Conservation (phyloP, 2,329 filamentous ascomycete species). For the Aspergillus bombycis region DNA sequence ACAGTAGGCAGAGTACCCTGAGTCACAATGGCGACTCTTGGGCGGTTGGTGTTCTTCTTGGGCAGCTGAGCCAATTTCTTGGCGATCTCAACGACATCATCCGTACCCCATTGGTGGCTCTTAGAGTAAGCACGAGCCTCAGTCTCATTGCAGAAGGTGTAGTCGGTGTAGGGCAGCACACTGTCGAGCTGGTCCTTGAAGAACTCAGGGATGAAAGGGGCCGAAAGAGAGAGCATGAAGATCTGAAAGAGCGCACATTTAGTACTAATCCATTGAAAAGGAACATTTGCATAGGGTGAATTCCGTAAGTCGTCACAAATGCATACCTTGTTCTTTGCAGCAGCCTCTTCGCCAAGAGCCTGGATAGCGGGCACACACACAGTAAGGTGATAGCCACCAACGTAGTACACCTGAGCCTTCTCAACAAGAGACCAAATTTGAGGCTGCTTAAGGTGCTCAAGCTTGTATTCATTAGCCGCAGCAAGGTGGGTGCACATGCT, state of each 20-base stretch:
- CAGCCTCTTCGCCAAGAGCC: constrained; percentile 88
- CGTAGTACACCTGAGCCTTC: constrained; percentile 85
- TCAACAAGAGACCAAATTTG: constrained; percentile 92
- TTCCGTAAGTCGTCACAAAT: background rate
- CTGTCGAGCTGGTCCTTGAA: constrained; percentile 95
- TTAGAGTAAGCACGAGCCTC: constrained; percentile 88
- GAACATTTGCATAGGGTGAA: background rate
- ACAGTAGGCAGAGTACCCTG: constrained; percentile 92
- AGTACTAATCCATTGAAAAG: background rate
- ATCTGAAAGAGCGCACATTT: constrained; percentile 42
- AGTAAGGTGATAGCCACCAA: constrained; percentile 96
- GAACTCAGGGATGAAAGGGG: constrained; percentile 94
- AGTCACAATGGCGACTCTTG: constrained; percentile 87
- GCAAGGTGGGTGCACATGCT: constrained; percentile 93
- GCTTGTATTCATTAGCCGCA: constrained; percentile 94
- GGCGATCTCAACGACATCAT: constrained; percentile 82
- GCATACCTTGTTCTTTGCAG: constrained; percentile 77
- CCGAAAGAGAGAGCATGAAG: constrained; percentile 89
- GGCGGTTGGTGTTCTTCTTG: constrained; percentile 86
- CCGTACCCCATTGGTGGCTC: constrained; percentile 73
- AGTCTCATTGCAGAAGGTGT: constrained; percentile 94
- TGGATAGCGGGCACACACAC: constrained; percentile 90
- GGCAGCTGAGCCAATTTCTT: constrained; percentile 83
- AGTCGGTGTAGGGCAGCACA: constrained; percentile 89
- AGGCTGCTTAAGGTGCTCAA: constrained; percentile 88